These are phyloP conservation scores for Volutella citrinella DNA, from an alignment of 2,329 filamentous ascomycete species.

Conservation along the genomic window DNA sequence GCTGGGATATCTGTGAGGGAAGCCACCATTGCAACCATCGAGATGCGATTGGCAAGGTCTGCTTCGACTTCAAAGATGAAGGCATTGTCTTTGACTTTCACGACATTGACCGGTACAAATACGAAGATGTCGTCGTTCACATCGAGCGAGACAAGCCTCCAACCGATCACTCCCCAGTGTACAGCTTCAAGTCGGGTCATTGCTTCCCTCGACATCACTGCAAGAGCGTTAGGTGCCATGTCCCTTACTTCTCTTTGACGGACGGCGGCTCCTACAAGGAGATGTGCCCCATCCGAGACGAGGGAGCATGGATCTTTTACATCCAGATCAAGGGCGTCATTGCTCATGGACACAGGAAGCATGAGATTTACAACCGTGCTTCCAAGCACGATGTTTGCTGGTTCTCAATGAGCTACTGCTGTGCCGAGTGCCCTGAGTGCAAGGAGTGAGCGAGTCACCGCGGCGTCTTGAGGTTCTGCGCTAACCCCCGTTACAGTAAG, in stretches of 20 bases:
- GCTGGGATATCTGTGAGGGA: constrained; percentile 23
- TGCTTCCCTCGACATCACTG: constrained; percentile 17
- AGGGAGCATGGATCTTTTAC: constrained; percentile 26
- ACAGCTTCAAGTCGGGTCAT: constrained; percentile 21
- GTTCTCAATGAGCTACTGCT: constrained; percentile 26
- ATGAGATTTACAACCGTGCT: constrained; percentile 22
- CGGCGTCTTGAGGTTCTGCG: background rate
- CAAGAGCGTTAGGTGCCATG: constrained; percentile 23
- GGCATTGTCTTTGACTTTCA: constrained; percentile 22
- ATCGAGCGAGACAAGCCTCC: constrained; percentile 20
- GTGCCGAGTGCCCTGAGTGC: constrained; percentile 22
- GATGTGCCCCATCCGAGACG: constrained; percentile 22
- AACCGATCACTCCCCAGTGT: constrained; percentile 16
- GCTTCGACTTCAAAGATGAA: constrained; percentile 25
- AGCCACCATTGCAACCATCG: constrained; percentile 18
- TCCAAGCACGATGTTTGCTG: constrained; percentile 19
- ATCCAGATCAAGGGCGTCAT: constrained; percentile 24
- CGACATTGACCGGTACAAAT: constrained; percentile 23
- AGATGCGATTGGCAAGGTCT: constrained; percentile 20
- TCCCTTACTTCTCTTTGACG: constrained; percentile 23
- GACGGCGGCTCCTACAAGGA: constrained; percentile 21
- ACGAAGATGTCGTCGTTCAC: constrained; percentile 23
- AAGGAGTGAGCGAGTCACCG: constrained; percentile 9
- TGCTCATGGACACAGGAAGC: constrained; percentile 19
- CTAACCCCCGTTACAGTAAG: constrained; percentile 11